These are phyloP conservation scores for Przewalskia tangutica DNA, from an alignment of 257 asterid species.

Conservation along the genomic window DNA sequence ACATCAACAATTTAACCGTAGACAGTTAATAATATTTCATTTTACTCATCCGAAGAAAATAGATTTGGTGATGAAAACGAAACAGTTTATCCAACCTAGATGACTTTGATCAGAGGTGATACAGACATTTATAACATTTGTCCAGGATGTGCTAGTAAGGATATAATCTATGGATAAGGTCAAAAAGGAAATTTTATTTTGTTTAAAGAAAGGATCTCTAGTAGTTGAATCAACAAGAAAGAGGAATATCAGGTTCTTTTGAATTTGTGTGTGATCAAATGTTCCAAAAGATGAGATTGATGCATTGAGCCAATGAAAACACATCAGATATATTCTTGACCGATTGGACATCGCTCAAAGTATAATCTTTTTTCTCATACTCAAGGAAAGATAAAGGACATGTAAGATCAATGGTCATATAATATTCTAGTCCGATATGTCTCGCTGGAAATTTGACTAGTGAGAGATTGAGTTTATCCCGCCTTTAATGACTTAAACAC, in stretches of 20 bases:
- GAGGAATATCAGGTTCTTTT: slow-evolving; percentile 17
- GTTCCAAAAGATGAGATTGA: slow-evolving; percentile 47
- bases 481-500: too few species aligned
- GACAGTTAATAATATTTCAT: too few species aligned
- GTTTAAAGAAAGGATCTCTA: slow-evolving; percentile 12
- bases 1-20: background rate
- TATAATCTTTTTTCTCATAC: background rate
- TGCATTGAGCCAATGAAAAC: background rate
- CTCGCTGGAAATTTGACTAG: too few species aligned
- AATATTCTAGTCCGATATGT: background rate
- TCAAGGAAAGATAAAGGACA: background rate
- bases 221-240: slow-evolving; percentile 25
- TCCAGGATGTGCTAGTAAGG: background rate
- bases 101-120: background rate
- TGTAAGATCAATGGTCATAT: background rate
- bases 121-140: too few species aligned
- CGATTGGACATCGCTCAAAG: background rate
- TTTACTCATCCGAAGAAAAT: too few species aligned
- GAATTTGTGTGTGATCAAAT: slow-evolving; percentile 15
- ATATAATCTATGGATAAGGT: slow-evolving; percentile 25
- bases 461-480: too few species aligned
- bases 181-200: slow-evolving; percentile 2
- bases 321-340: background rate
- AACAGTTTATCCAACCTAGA: background rate
- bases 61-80: too few species aligned